Evolutionary conservation across 345 rosid genomes (phyloP), one percentile per base, ranked within the genome.

Genomic region (Linum tenue): DNA sequence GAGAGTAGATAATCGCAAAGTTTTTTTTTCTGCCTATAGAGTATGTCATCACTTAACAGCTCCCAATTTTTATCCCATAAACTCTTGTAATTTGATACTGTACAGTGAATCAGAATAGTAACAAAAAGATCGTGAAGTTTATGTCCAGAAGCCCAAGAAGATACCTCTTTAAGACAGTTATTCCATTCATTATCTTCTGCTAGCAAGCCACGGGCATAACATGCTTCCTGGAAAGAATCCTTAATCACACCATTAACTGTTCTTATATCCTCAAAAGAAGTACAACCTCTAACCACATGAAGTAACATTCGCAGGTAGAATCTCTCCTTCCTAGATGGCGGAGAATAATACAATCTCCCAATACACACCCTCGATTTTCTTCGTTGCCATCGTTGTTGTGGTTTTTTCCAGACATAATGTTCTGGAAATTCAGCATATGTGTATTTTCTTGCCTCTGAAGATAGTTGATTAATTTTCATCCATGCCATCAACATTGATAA

Each of bases 381-480:
- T 10, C 59, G 6, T 2, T 17, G 12, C 11, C 36, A 8, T 3
- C n/a, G 22, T 41, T 41, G 5, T 4, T 4, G 9, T 4, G 44
- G 5, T 4, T 8, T 4, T 5, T 60, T 8, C 50, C 71, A 68
- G n/a, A 68, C 71, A 7, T 1, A 68, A 2, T n/a, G 39, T 14
- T 1, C 2, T 0, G 72, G 68, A 41, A 72, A 72, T 9, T 72
- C 64, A 7, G 4, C 7, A 57, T 67, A 72, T 0, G 60, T 61
- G 0, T 62, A 22, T 7, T 36, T 3, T 17, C 64, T 10, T 5
- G 60, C 64, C 7, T 44, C 51, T 7, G 7, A 5, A 43, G 11
- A 5, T n/a, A 0, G 3, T 0, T 14, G 7, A 64, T 63, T 67
- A 0, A 17, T 15, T 11, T 22, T 17, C 65, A 73, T 58, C 69